A percentile compares a stretch with the other conserved stretches of the same genome.
Evolutionary conservation across 768 basidiomycete species (phyloP).

Genomic region (Xerocomellus intermedius): DNA sequence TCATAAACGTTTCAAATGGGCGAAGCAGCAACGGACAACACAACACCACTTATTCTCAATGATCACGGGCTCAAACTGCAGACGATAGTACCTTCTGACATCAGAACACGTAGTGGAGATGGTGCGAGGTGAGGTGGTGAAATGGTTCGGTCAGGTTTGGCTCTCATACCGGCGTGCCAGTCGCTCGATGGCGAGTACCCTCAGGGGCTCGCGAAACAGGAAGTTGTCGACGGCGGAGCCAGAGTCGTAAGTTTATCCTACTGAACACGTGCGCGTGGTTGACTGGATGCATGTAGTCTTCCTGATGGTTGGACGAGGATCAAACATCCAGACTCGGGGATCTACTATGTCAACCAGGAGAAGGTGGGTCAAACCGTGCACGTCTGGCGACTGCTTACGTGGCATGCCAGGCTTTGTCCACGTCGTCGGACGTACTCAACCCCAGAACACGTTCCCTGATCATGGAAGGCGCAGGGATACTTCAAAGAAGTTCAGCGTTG

Average conservation of each 20-base stretch:
- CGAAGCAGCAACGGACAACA: background rate
- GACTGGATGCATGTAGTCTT: constrained; percentile 8
- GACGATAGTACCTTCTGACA: constrained; percentile 18
- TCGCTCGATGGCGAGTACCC: constrained; percentile 12
- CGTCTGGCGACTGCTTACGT: background rate
- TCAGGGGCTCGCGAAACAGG: constrained; percentile 14
- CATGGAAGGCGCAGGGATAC: constrained; percentile 9
- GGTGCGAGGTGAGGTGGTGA: constrained; percentile 11
- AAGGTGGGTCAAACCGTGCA: constrained; percentile 23
- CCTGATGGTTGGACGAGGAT: constrained; percentile 28
- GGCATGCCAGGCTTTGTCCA: constrained; percentile 9
- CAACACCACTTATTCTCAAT: background rate
- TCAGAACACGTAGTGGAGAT: background rate
- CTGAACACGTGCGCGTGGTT: background rate
- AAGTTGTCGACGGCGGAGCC: background rate
- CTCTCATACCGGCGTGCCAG: background rate
- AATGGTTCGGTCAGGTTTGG: background rate
- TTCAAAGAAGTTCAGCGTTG: constrained; percentile 4
- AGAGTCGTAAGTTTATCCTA: constrained; percentile 9
- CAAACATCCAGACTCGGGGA: constrained; percentile 33
- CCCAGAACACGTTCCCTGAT: constrained; percentile 3
- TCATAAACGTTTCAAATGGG: constrained; percentile 1
- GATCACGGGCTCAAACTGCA: constrained; percentile 1
- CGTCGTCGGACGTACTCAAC: constrained; percentile 11
- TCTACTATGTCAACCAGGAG: constrained; percentile 32